Percentiles rank a stretch among this genome's conserved stretches.
Evolutionary conservation across 345 rosid species (phyloP).

Genomic region (Lepidium africanum): DNA sequence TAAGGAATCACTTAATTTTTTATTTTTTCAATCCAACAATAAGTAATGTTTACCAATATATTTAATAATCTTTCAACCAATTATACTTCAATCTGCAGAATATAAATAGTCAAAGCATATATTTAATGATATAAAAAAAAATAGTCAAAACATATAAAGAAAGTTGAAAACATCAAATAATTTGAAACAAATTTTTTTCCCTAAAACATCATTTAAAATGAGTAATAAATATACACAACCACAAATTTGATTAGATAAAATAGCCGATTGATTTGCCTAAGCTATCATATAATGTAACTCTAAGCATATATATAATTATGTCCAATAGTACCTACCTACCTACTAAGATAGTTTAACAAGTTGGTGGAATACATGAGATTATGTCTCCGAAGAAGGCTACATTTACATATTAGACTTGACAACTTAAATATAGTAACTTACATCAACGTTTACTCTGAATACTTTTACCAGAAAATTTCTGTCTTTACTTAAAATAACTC

Average conservation of each 20-base stretch:
- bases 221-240: not conserved
- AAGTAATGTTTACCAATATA: too few species aligned
- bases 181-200: too few species aligned
- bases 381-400: not conserved
- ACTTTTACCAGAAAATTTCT: conserved; percentile 2
- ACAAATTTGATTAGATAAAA: not conserved
- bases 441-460: conserved; percentile 12
- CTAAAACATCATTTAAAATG: too few species aligned
- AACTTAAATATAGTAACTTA: not conserved
- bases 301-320: not conserved
- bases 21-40: too few species aligned
- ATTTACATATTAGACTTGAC: conserved; percentile 10
- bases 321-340: too few species aligned
- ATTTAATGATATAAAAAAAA: too few species aligned
- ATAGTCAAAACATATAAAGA: too few species aligned
- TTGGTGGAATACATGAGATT: not conserved
- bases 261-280: not conserved
- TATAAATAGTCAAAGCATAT: too few species aligned
- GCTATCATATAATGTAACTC: not conserved
- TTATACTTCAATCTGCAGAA: too few species aligned
- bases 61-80: too few species aligned
- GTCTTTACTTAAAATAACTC: conserved; percentile 42
- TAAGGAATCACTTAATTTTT: too few species aligned
- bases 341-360: not conserved
- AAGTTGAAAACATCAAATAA: too few species aligned